phyloP scores from a whole-genome alignment of 257 asterid species.

The Agastache rugosa region DNA sequence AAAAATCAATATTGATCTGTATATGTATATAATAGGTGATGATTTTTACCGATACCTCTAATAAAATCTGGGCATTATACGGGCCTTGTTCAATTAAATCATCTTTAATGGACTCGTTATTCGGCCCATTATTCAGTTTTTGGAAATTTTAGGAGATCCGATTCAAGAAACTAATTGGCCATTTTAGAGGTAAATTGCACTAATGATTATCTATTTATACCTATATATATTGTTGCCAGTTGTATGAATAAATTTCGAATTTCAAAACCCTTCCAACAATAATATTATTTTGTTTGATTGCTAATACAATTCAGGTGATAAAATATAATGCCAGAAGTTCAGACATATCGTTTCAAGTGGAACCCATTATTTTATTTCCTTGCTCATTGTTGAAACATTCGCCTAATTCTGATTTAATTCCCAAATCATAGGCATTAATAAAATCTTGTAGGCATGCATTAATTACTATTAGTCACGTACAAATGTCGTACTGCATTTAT shows the following conservation, averaged over 20 bases:
- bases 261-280: constrained; percentile 1
- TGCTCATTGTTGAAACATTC: not conserved
- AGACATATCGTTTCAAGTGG: not conserved
- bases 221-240: not conserved
- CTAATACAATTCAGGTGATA: too few species aligned
- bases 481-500: not conserved
- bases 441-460: not conserved
- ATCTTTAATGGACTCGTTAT: not conserved
- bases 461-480: not conserved
- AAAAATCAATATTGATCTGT: too few species aligned
- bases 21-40: not conserved
- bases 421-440: not conserved
- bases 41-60: not conserved
- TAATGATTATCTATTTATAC: not conserved
- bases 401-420: not conserved
- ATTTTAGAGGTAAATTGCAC: not conserved
- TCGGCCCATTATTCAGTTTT: not conserved
- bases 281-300: constrained; percentile 8
- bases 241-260: not conserved
- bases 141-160: too few species aligned
- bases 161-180: too few species aligned
- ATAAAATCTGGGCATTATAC: not conserved
- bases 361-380: not conserved
- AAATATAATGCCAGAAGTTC: not conserved
- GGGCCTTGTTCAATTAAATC: not conserved